Evolutionary conservation across 2,329 filamentous ascomycete species (phyloP).

Genomic region (Didymella sp.): DNA sequence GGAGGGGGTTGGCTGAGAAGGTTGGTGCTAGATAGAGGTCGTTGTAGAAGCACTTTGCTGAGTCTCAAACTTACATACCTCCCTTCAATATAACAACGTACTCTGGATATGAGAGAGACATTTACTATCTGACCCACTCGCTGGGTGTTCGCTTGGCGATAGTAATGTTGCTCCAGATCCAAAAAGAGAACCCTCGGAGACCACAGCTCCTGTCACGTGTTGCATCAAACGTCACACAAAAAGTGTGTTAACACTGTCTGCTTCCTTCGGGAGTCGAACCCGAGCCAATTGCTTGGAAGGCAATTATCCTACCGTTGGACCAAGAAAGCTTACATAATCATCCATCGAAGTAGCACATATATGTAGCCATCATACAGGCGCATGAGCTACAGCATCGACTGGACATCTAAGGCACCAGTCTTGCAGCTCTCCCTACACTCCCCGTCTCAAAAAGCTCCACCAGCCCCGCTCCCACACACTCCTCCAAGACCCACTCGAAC

Average conservation of each 20-base stretch:
- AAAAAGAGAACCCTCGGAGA: background rate
- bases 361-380: background rate
- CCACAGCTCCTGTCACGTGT: no score
- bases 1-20: conserved; percentile 33
- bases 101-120: no score
- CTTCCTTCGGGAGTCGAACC: conserved; percentile 8
- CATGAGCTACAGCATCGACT: no score
- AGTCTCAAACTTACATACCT: no score
- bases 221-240: no score
- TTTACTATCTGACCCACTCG: no score
- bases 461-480: conserved; percentile 72
- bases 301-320: conserved; percentile 11
- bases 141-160: no score
- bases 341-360: no score
- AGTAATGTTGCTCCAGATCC: no score
- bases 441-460: conserved; percentile 78
- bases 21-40: conserved; percentile 22
- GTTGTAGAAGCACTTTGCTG: background rate
- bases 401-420: conserved; percentile 19
- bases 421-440: conserved; percentile 72
- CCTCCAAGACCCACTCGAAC: conserved; percentile 75
- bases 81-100: no score
- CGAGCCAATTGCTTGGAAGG: conserved; percentile 15
- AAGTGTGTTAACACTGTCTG: no score
- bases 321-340: conserved; percentile 4